A percentile compares a stretch with the other conserved stretches of the same genome.
These are phyloP conservation scores for Exserohilum rostratum DNA, from an alignment of 2,329 filamentous ascomycete species.

Conservation along the genomic window DNA sequence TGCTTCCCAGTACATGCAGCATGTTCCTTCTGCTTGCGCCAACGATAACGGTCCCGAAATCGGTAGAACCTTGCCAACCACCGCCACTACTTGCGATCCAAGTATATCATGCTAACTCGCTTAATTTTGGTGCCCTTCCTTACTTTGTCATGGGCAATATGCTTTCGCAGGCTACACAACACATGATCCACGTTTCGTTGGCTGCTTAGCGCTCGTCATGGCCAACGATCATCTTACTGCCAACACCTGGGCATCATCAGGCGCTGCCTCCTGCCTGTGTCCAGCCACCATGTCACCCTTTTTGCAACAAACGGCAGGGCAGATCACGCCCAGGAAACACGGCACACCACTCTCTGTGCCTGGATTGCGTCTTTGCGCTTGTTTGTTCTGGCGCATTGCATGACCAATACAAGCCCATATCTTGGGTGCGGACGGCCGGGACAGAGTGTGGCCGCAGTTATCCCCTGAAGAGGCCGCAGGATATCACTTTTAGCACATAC, in stretches of 20 bases:
- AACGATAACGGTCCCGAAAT: constrained; percentile 16
- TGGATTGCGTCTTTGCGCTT: constrained; percentile 13
- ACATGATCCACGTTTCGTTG: constrained; percentile 24
- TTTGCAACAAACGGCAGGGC: constrained; percentile 29
- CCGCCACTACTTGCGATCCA: constrained; percentile 9
- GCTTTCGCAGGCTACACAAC: constrained; percentile 29
- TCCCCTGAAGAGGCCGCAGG: constrained; percentile 7
- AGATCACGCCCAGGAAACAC: constrained; percentile 15
- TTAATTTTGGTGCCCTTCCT: constrained; percentile 24
- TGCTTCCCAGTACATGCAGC: constrained; percentile 24
- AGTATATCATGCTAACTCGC: constrained; percentile 24
- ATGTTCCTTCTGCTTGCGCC: constrained; percentile 22
- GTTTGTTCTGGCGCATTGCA: constrained; percentile 15
- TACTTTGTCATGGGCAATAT: constrained; percentile 25
- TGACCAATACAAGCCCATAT: constrained; percentile 13
- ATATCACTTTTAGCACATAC: constrained; percentile 13
- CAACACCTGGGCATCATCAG: constrained; percentile 12
- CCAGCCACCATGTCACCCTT: constrained; percentile 22
- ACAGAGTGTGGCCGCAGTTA: constrained; percentile 1
- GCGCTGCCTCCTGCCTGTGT: constrained; percentile 19
- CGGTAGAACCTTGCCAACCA: constrained; percentile 11
- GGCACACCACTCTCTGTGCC: constrained; percentile 6
- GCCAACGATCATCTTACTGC: constrained; percentile 24
- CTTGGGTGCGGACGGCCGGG: constrained; percentile 18
- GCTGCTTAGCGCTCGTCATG: constrained; percentile 22